Evolutionary conservation across 768 basidiomycete genomes (phyloP).

Genomic region (Suillus placidus): DNA sequence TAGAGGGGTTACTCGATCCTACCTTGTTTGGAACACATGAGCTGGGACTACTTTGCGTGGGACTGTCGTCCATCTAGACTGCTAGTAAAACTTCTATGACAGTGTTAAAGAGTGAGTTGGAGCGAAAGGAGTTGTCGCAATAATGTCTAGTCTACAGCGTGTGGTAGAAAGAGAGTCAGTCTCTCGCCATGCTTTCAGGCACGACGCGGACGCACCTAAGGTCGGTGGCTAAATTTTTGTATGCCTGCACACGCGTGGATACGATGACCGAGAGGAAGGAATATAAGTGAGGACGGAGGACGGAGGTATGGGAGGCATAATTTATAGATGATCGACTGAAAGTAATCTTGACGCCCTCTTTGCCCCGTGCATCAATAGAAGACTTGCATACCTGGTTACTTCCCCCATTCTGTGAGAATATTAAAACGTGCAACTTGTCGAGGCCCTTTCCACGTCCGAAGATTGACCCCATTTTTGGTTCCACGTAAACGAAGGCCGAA

Average conservation of each 20-base stretch:
- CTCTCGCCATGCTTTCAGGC: background rate
- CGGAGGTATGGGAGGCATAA: constrained; percentile 12
- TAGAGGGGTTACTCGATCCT: background rate
- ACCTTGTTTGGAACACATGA: constrained; percentile 21
- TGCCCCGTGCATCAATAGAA: constrained; percentile 20
- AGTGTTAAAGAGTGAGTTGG: background rate
- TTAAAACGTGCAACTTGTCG: constrained; percentile 1
- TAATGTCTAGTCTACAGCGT: background rate
- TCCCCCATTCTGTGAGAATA: constrained; percentile 24
- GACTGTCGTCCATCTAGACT: background rate
- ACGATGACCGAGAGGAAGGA: constrained; percentile 11
- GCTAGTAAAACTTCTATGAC: no score
- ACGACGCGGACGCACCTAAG: background rate
- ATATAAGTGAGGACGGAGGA: constrained; percentile 6
- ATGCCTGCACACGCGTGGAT: constrained; percentile 26
- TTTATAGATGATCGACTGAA: constrained; percentile 26
- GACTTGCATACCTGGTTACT: constrained; percentile 27
- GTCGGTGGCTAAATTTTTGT: constrained; percentile 21
- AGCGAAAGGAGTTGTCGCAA: background rate
- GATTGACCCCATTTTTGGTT: background rate
- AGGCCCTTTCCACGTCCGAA: background rate
- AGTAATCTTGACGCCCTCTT: constrained; percentile 12
- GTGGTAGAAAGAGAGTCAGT: background rate
- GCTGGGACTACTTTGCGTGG: background rate
- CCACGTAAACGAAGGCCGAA: background rate